These are phyloP conservation scores for Cystobasidiaceae sp. DNA, from an alignment of 1,284 basidiomycete species.

Conservation along the genomic window DNA sequence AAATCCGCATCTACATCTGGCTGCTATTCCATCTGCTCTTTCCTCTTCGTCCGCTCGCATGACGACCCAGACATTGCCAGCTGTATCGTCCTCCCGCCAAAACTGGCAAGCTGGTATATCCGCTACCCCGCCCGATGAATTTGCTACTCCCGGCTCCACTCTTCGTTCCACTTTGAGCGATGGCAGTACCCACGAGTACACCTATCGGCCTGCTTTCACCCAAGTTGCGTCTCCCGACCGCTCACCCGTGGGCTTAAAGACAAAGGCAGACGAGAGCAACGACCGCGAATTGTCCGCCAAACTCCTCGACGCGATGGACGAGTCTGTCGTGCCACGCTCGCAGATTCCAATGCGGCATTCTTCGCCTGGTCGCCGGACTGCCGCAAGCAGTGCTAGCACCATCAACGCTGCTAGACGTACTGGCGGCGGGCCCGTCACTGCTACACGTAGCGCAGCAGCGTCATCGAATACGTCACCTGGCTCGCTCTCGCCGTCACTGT, in stretches of 20 bases:
- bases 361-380: not conserved
- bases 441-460: not conserved
- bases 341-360: not conserved
- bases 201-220: too few relatives aligned
- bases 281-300: slow-evolving; percentile 3
- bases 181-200: too few relatives aligned
- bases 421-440: too few relatives aligned
- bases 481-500: not conserved
- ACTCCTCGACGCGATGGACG: slow-evolving; percentile 24
- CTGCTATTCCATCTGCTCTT: not conserved
- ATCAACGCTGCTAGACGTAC: not conserved
- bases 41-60: too few relatives aligned
- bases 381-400: not conserved
- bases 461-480: not conserved
- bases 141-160: too few relatives aligned
- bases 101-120: too few relatives aligned
- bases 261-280: not conserved
- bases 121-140: too few relatives aligned
- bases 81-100: too few relatives aligned
- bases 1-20: slow-evolving; percentile 5
- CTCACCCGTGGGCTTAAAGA: not conserved
- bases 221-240: too few relatives aligned
- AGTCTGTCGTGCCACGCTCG: not conserved
- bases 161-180: too few relatives aligned
- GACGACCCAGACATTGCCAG: too few relatives aligned